phyloP scores from a whole-genome alignment of 2,329 filamentous ascomycete species.

The Exophiala mesophila region DNA sequence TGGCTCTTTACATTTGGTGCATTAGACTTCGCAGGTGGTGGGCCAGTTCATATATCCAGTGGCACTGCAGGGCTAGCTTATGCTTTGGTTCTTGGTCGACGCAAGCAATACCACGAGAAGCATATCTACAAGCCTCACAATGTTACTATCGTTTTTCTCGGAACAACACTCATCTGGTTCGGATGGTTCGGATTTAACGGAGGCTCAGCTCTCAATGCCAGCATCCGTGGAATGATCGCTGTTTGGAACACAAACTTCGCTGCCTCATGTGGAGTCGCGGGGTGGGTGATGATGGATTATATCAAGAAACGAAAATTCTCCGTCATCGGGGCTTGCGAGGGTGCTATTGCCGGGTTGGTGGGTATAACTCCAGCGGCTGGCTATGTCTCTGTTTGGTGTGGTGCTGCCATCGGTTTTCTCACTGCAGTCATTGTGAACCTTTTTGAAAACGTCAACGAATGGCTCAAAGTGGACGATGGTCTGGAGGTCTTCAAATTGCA shows the following conservation, averaged over 20 bases:
- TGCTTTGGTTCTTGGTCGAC: constrained; percentile 67
- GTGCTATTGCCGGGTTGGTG: constrained; percentile 82
- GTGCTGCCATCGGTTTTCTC: constrained; percentile 53
- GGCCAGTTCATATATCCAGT: constrained; percentile 69
- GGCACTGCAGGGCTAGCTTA: constrained; percentile 69
- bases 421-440: constrained; percentile 49
- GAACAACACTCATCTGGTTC: constrained; percentile 51
- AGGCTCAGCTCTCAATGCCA: constrained; percentile 75
- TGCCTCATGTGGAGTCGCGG: constrained; percentile 76
- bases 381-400: constrained; percentile 69
- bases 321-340: constrained; percentile 86
- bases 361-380: constrained; percentile 85
- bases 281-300: constrained; percentile 74
- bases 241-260: constrained; percentile 80
- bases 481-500: constrained; percentile 50
- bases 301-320: constrained; percentile 87
- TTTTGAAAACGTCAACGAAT: constrained; percentile 49
- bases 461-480: constrained; percentile 53
- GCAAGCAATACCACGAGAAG: constrained; percentile 50
- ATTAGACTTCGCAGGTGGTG: constrained; percentile 70
- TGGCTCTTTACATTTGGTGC: constrained; percentile 66
- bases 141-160: constrained; percentile 67
- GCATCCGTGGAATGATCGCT: constrained; percentile 80
- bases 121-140: constrained; percentile 61
- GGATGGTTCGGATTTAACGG: constrained; percentile 90